These are phyloP conservation scores for Iris pallida DNA, from an alignment of 116 monocot species.

Conservation along the genomic window DNA sequence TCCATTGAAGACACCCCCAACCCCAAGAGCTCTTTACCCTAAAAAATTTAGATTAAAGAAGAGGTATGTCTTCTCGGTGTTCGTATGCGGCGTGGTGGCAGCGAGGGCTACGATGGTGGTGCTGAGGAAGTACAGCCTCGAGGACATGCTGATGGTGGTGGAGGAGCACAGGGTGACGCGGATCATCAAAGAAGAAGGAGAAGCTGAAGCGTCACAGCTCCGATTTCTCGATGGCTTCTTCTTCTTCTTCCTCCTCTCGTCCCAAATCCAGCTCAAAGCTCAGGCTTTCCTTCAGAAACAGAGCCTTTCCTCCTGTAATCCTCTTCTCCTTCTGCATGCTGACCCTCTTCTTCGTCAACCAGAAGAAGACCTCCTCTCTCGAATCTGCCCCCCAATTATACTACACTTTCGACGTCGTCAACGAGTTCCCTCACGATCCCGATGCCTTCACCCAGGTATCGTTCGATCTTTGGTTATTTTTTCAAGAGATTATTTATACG, in stretches of 20 bases:
- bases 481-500: no score
- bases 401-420: constrained; percentile 62
- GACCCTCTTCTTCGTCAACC: constrained; percentile 24
- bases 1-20: no score
- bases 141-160: constrained; percentile 38
- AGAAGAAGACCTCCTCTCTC: constrained; percentile 8
- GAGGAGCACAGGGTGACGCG: constrained; percentile 38
- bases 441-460: constrained; percentile 76
- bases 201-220: constrained; percentile 15
- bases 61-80: constrained; percentile 64
- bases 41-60: no score
- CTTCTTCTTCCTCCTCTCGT: constrained; percentile 1
- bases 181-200: constrained; percentile 13
- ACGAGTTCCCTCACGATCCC: constrained; percentile 73
- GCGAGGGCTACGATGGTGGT: constrained; percentile 56
- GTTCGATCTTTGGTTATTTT: no score
- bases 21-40: no score
- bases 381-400: constrained; percentile 24
- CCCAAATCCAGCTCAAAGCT: constrained; percentile 8
- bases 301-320: neutral
- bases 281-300: constrained; percentile 1
- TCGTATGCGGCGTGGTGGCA: constrained; percentile 53
- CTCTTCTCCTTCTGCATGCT: constrained; percentile 24
- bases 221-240: constrained; percentile 13
- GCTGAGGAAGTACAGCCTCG: constrained; percentile 29